Base-by-base conservation (phyloP, 2,329 filamentous ascomycete genomes). In the Ophiosphaerella narmari region DNA sequence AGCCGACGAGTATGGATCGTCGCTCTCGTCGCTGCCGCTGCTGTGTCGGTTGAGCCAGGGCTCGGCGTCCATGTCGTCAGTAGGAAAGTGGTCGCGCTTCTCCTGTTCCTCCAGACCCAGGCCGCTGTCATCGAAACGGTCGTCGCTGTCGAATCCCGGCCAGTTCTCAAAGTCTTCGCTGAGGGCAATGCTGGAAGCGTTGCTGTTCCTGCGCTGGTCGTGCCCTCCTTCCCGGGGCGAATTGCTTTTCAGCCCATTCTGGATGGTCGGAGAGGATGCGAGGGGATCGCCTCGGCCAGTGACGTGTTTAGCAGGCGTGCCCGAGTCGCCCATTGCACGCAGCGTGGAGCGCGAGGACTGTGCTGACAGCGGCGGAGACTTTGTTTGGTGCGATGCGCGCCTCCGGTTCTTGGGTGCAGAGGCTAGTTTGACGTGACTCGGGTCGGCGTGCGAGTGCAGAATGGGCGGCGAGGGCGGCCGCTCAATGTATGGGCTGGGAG, bases 1-100 rank as follows among this genome's bases (percentile, higher is more conserved):
- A 47, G 82, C 86, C 41, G 89, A 90, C 3, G 90, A 90, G 63
- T 87, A 84, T 38, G 81, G 80, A 47, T 88, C 83, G 48, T 86
- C 83, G 3, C 82, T 76, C 26, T 65, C 64, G 37, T 75, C 70
- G 44, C 74, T 73, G 40, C 73, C 74, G 21, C 71, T 75, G 34
- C 71, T 65, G 39, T 73, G 74, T 16, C 71, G 75, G 29, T 71
- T 65, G 16, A 54, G 40, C 67, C 67, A 69, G 39, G 48, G 61
- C 37, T 74, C 62, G 60, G 72, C 63, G 60, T 74, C 60, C 66
- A 71, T 59, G 53, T 75, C 63, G 66, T 75, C 58, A 34, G 45
- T 55, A 6, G 54, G 65, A 34, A 74, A 72, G 11, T 58, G 61
- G 42, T 63, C 56, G 32, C 60, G 63, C 46, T 63, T 65, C 31